A percentile compares a stretch with the other conserved stretches of the same genome.
phyloP scores from a whole-genome alignment of 495 filamentous ascomycete species.

The Hypoxylon fragiforme region DNA sequence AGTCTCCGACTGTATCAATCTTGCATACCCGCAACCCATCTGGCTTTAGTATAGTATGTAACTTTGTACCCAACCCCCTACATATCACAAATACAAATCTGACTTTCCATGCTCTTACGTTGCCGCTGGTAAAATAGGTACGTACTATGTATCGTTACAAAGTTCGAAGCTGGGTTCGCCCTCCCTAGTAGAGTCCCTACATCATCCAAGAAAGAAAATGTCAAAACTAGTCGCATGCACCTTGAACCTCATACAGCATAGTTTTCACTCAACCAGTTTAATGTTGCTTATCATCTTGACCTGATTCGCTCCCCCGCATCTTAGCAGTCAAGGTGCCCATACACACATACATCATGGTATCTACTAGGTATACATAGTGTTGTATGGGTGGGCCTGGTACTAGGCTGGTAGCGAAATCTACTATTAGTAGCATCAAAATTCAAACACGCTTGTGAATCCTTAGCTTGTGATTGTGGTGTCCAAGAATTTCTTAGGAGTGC shows the following conservation, averaged over 20 bases:
- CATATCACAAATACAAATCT: too few species aligned
- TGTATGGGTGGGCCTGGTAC: conserved; percentile 6
- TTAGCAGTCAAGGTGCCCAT: conserved; percentile 5
- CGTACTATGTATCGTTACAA: too few species aligned
- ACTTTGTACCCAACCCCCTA: too few species aligned
- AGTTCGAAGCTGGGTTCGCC: not conserved
- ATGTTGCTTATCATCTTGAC: conserved; percentile 18
- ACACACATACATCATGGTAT: conserved; percentile 14
- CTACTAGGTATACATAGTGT: too few species aligned
- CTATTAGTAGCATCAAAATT: conserved; percentile 9
- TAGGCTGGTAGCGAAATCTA: conserved; percentile 8
- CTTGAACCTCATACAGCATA: conserved; percentile 19
- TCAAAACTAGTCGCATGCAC: conserved; percentile 16
- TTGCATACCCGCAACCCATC: conserved; percentile 15
- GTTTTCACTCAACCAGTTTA: conserved; percentile 6
- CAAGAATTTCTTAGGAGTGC: conserved; percentile 3
- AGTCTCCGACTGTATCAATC: too few species aligned
- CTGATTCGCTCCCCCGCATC: conserved; percentile 31
- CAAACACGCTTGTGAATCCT: not conserved
- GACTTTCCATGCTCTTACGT: too few species aligned
- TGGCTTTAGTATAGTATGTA: too few species aligned
- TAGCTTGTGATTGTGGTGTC: conserved; percentile 7
- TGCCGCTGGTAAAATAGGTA: too few species aligned
- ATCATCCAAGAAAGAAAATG: not conserved
- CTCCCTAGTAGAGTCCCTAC: too few species aligned